Base-by-base conservation (phyloP, 768 basidiomycete species). In the Lyophyllum decastes region DNA sequence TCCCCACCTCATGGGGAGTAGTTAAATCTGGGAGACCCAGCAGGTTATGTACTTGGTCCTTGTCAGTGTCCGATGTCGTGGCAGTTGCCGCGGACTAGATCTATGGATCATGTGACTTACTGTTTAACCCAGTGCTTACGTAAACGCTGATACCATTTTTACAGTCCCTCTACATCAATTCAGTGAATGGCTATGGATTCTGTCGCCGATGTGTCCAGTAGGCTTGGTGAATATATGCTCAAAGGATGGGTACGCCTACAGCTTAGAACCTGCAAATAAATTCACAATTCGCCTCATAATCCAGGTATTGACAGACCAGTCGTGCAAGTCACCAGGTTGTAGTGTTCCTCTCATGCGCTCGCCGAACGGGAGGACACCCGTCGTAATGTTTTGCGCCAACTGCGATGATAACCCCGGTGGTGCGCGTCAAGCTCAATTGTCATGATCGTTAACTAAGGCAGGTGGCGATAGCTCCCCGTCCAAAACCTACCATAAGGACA, bases 281-380 rank as follows among this genome's bases (percentile, higher is more conserved):
- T 7, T 6, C 40, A 25, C 47, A 51, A 41, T 56, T 33, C 54
- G 21, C 6, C 47, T 43, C 7, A 27, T 45, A 43, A 26, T 30
- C 6, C 57, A 89, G 85, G 78, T 87, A 25, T 70, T 92, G 53
- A 92, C 90, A 16, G 85, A 92, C 66, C 73, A 72, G 26, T 75
- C 81, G 26, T 94, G 92, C 72, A 72, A 80, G 22, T 81, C 74
- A 24, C 68, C 72, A 17, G 73, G 73, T 21, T 92, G 90, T 68
- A 73, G 73, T 48, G 78, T 87, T n/a, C 92, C 90, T 8, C 70
- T 92, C n/a, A 72, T 94, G 77, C 82, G 86, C 62, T 89, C 92
- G 22, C 90, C 90, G 0, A 76, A 73, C 25, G 79, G 76, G 41
- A 75, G 63, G 54, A 68, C 71, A 16, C 81, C 84, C 5, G 65